phyloP scores from a whole-genome alignment of 2,329 filamentous ascomycete species.

The Colletotrichum karsti region DNA sequence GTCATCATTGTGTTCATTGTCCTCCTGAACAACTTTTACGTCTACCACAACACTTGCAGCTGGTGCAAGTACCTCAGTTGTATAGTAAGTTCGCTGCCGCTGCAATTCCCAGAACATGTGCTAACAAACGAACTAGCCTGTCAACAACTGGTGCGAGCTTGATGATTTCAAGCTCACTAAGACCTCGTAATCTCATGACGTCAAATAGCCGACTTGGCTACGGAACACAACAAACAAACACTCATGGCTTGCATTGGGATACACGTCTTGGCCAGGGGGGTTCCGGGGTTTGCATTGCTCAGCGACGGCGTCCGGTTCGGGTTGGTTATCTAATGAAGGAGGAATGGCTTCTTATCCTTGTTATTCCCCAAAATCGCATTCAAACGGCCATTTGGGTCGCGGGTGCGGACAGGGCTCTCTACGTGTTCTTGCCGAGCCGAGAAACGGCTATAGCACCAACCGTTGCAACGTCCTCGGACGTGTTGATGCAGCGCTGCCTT shows the following conservation, averaged over 20 bases:
- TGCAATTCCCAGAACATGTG: not conserved
- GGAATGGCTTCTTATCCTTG: not conserved
- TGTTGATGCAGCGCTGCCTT: constrained; percentile 6
- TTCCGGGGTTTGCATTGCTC: constrained; percentile 28
- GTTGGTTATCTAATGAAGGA: constrained; percentile 18
- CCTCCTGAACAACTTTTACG: constrained; percentile 91
- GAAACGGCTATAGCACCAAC: not conserved
- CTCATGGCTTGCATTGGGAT: not conserved
- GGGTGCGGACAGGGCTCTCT: not conserved
- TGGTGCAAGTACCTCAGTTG: constrained; percentile 99
- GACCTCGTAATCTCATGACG: not conserved
- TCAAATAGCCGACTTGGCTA: not conserved
- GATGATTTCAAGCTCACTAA: constrained; percentile 38
- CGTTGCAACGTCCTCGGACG: constrained; percentile 9
- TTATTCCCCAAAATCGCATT: not conserved
- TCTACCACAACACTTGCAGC: constrained; percentile 75
- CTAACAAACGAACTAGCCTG: constrained; percentile 54
- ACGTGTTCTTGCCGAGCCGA: not conserved
- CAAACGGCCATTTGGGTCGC: not conserved
- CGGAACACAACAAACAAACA: not conserved
- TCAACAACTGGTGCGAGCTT: constrained; percentile 74
- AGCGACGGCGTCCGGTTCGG: constrained; percentile 33
- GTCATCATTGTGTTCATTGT: constrained; percentile 87
- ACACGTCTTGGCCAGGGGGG: not conserved
- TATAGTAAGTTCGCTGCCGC: constrained; percentile 70